A percentile compares a stretch with the other conserved stretches of the same genome.
Conservation (phyloP, 2,329 filamentous ascomycete species). For the Colletotrichum spaethianum region DNA sequence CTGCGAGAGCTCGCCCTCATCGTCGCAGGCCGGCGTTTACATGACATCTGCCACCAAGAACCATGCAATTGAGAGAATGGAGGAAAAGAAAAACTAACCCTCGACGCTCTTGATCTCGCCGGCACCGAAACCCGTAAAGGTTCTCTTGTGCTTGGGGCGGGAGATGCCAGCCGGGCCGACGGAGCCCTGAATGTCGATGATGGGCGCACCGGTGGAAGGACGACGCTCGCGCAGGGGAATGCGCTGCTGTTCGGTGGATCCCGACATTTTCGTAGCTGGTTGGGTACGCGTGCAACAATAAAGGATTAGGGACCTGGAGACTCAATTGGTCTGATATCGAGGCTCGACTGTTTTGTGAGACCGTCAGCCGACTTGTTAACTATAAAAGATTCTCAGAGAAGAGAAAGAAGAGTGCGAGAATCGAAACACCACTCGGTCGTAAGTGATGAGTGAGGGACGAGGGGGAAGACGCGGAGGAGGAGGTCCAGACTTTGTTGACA, state of each 20-base stretch:
- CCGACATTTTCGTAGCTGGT: slow-evolving; percentile 47
- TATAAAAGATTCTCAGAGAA: neutral
- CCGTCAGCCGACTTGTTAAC: neutral
- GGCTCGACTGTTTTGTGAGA: slow-evolving; percentile 7
- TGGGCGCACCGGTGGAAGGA: slow-evolving; percentile 85
- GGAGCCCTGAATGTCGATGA: slow-evolving; percentile 88
- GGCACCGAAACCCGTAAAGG: slow-evolving; percentile 93
- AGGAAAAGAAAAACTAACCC: slow-evolving; percentile 65
- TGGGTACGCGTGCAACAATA: slow-evolving; percentile 36
- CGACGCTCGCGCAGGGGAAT: slow-evolving; percentile 79
- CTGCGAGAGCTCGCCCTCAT: slow-evolving; percentile 33
- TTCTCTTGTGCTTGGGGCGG: slow-evolving; percentile 96
- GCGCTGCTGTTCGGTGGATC: slow-evolving; percentile 46
- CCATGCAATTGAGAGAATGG: slow-evolving; percentile 16
- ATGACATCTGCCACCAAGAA: neutral
- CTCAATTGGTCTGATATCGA: slow-evolving; percentile 20
- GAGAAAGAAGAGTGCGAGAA: neutral
- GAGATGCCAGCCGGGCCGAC: slow-evolving; percentile 88
- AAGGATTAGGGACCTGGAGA: neutral
- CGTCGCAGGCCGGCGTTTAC: slow-evolving; percentile 4
- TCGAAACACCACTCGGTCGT: slow-evolving; percentile 23
- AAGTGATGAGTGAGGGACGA: neutral
- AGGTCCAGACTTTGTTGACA: slow-evolving; percentile 34
- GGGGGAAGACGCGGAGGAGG: slow-evolving; percentile 8
- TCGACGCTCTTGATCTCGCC: slow-evolving; percentile 95